Percentiles rank a stretch among this genome's conserved stretches.
These are phyloP conservation scores for Pulveroboletus sp. DNA, from an alignment of 768 basidiomycete genomes.

Conservation along the genomic window DNA sequence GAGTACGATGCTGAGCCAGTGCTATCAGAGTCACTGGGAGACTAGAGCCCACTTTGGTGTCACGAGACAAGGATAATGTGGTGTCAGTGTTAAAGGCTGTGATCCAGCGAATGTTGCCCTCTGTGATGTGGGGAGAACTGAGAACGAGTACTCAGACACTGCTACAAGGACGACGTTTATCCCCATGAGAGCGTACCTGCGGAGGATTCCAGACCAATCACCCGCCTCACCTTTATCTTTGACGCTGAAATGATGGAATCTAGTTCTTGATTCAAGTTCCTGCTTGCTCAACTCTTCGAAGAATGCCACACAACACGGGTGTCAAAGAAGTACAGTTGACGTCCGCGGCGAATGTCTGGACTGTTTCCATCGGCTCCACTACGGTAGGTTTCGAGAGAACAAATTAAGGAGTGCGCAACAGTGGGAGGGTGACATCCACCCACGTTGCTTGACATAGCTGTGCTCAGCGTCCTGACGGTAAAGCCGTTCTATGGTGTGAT, in stretches of 20 bases:
- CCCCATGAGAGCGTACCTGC: background rate
- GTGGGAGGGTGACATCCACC: too few species aligned
- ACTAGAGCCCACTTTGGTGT: background rate
- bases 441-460: background rate
- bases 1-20: slow-evolving; percentile 36
- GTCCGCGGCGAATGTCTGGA: background rate
- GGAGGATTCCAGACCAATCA: background rate
- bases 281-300: background rate
- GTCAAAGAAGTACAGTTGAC: background rate
- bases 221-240: background rate
- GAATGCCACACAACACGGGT: background rate
- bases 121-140: too few species aligned
- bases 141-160: too few species aligned
- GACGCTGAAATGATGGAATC: background rate
- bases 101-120: too few species aligned
- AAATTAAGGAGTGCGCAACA: too few species aligned
- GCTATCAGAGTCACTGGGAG: background rate
- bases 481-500: background rate
- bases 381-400: background rate
- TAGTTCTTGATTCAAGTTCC: background rate
- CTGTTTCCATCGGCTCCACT: background rate
- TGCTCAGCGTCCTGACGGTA: too few species aligned
- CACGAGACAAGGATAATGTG: background rate
- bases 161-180: background rate
- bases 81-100: background rate